Evolutionary conservation across 176 grass and related monocot species (phyloP).

Genomic region (Eragrostis curvula): DNA sequence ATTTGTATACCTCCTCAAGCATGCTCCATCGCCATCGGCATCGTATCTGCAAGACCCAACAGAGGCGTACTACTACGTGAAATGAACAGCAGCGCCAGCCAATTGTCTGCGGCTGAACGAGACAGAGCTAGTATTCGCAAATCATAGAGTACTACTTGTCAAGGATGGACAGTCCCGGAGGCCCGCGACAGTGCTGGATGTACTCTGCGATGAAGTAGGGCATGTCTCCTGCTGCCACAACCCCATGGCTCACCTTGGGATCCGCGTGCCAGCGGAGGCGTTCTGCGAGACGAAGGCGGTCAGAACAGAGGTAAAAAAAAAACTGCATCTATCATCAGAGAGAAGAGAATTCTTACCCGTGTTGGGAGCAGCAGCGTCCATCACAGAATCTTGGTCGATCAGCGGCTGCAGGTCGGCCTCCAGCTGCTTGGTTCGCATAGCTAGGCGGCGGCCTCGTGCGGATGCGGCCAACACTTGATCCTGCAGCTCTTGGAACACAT

Average conservation of each 20-base stretch:
- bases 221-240: slow-evolving; percentile 37
- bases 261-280: slow-evolving; percentile 54
- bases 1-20: slow-evolving; percentile 75
- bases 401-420: slow-evolving; percentile 48
- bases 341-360: too few relatives aligned
- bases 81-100: too few relatives aligned
- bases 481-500: slow-evolving; percentile 63
- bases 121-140: too few relatives aligned
- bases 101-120: too few relatives aligned
- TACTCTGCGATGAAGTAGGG: slow-evolving; percentile 51
- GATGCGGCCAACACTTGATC: slow-evolving; percentile 50
- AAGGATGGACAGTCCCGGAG: slow-evolving; percentile 63
- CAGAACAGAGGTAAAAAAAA: too few relatives aligned
- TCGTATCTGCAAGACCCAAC: too few relatives aligned
- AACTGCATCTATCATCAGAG: too few relatives aligned
- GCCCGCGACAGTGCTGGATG: slow-evolving; percentile 58
- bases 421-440: slow-evolving; percentile 46
- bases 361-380: too few relatives aligned
- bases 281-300: slow-evolving; percentile 36
- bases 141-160: too few relatives aligned
- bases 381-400: background rate
- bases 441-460: slow-evolving; percentile 43
- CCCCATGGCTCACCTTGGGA: slow-evolving; percentile 35
- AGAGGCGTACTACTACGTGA: too few relatives aligned
- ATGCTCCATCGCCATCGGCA: slow-evolving; percentile 62